Base-by-base conservation (phyloP, 345 rosid genomes). In the Hypericum perforatum region DNA sequence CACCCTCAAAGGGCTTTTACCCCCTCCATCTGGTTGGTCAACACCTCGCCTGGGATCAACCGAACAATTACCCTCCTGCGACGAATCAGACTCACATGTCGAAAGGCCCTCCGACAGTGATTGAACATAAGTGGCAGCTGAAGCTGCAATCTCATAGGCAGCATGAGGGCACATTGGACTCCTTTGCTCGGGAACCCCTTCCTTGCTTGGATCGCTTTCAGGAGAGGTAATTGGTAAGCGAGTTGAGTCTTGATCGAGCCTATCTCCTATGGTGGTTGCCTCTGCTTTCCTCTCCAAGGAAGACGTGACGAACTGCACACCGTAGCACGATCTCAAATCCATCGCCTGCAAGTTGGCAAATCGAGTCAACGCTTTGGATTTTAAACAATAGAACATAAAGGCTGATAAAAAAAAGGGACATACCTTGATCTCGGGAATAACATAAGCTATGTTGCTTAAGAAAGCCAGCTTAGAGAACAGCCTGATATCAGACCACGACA, bases 141-240 rank as follows among this genome's bases (percentile, higher is more conserved):
- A 86, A 69, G 92, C 98, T 56, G 98, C 98, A 49, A 91, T 91
- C 39, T 76, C 84, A 62, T 80, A 81, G 56, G 88, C 95, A 52
- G 78, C 74, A 37, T 72, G 64, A 32, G 88, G 68, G 41, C 55
- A 67, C n/a, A 64, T 52, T n/a, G 71, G 66, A 45, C 53, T 58
- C 56, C 62, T 78, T 59, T 61, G 62, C 45, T 70, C 68, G 14
- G 63, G 45, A 12, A 52, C 53, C 38, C 13, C 41, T 0, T 48
- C 39, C 44, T 44, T 56, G 43, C 15, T 46, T 0, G 29, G 9
- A 37, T 37, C 15, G 32, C 72, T 55, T 50, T 61, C 63, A 3
- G 15, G 11, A 7, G 69, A 46, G 39, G 29, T 7, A 54, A 66
- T 60, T 37, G 78, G 79, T 5, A 70, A 66, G 1, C 49, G 47